phyloP scores from a whole-genome alignment of 2,329 filamentous ascomycete genomes.

The Bipolaris gigantea region DNA sequence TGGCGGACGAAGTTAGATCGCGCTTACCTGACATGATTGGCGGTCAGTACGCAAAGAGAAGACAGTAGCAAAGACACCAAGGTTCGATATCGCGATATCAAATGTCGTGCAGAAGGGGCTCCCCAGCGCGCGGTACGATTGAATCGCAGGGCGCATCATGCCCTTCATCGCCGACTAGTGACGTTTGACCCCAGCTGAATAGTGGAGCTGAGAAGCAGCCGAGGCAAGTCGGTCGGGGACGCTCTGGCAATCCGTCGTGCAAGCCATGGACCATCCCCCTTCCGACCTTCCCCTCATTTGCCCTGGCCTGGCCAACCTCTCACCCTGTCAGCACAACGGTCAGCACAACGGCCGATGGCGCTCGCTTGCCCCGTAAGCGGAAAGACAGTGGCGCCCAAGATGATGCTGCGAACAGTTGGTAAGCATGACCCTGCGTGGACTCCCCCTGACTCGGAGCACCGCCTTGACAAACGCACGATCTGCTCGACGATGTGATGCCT shows the following conservation, averaged over 20 bases:
- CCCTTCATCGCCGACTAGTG: constrained; percentile 1
- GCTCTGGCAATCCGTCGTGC: not conserved
- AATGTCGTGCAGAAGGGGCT: not conserved
- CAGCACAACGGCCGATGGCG: not conserved
- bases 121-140: not conserved
- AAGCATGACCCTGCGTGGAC: not conserved
- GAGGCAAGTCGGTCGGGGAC: constrained; percentile 8
- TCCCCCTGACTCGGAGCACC: not conserved
- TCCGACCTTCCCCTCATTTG: constrained; percentile 9
- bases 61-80: not conserved
- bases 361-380: not conserved
- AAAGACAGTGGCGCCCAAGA: not conserved
- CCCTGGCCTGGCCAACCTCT: not conserved
- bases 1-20: not conserved
- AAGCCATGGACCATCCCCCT: not conserved
- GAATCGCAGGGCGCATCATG: not conserved
- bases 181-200: constrained; percentile 7
- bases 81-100: not conserved
- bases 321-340: not conserved
- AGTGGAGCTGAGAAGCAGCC: constrained; percentile 13
- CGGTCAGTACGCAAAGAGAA: not conserved
- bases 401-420: not conserved
- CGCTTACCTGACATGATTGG: constrained; percentile 8
- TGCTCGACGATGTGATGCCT: not conserved
- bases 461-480: not conserved